These are phyloP conservation scores for Wickerhamomyces kurtzmanii DNA, from an alignment of 805 yeast species.

Conservation along the genomic window DNA sequence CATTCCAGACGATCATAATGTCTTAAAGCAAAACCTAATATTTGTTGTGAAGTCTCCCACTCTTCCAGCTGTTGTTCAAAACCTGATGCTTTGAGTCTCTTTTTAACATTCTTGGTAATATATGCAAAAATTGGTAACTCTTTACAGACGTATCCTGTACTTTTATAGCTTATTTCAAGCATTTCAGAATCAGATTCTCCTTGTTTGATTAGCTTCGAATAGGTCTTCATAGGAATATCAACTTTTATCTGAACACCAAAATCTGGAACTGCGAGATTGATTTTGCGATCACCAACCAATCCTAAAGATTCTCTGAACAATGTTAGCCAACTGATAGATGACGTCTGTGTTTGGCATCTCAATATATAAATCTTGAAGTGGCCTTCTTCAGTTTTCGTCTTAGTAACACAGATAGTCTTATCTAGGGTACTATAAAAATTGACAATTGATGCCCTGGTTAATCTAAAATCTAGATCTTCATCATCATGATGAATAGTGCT, in stretches of 20 bases:
- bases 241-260: slow-evolving; percentile 16
- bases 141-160: slow-evolving; percentile 15
- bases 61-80: slow-evolving; percentile 12
- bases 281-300: slow-evolving; percentile 26
- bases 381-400: slow-evolving; percentile 8
- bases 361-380: slow-evolving; percentile 37
- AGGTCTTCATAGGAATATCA: slow-evolving; percentile 8
- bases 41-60: slow-evolving; percentile 16
- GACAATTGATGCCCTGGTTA: slow-evolving; percentile 25
- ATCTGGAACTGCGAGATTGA: slow-evolving; percentile 39
- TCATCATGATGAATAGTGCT: slow-evolving; percentile 7
- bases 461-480: slow-evolving; percentile 18
- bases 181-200: slow-evolving; percentile 6
- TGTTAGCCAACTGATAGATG: slow-evolving; percentile 56
- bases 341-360: slow-evolving; percentile 38
- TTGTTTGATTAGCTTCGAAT: slow-evolving; percentile 4
- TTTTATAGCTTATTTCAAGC: no score
- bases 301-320: slow-evolving; percentile 43
- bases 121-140: slow-evolving; percentile 23
- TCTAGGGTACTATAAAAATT: slow-evolving; percentile 59
- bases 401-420: slow-evolving; percentile 50
- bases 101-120: slow-evolving; percentile 25
- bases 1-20: slow-evolving; percentile 71
- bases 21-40: slow-evolving; percentile 50
- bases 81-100: slow-evolving; percentile 20